These are phyloP conservation scores for Deinandra increscens DNA, from an alignment of 129 eudicot genomes.

Conservation along the genomic window DNA sequence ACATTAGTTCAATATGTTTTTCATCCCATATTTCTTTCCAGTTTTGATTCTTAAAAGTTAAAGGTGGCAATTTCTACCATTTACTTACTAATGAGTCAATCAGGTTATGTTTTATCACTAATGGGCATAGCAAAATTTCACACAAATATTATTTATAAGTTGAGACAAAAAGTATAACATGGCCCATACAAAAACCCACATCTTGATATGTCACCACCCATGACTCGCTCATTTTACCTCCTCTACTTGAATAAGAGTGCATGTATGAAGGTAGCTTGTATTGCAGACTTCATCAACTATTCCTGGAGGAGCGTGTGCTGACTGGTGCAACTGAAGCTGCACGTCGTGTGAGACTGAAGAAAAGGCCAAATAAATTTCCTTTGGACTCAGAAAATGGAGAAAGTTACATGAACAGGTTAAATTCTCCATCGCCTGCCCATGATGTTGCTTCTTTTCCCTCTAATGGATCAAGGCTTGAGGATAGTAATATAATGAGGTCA, in stretches of 20 bases:
- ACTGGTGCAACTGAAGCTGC: constrained; percentile 56
- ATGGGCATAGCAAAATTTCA: not conserved
- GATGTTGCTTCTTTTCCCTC: constrained; percentile 38
- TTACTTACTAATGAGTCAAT: not conserved
- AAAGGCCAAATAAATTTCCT: constrained; percentile 63
- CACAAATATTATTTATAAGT: not conserved
- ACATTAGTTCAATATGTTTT: constrained; percentile 8
- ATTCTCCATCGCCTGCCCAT: constrained; percentile 41
- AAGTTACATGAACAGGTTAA: constrained; percentile 73
- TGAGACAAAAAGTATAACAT: not conserved
- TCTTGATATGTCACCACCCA: not conserved
- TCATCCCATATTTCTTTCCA: constrained; percentile 11
- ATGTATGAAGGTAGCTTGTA: constrained; percentile 21
- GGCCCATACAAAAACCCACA: not conserved
- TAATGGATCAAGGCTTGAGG: constrained; percentile 41
- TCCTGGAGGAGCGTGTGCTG: constrained; percentile 84
- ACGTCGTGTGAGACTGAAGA: constrained; percentile 73
- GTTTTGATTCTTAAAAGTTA: not conserved
- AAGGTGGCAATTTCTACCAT: not conserved
- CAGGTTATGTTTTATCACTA: constrained; percentile 1
- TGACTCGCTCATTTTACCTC: not conserved
- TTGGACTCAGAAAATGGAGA: constrained; percentile 43
- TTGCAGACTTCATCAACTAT: constrained; percentile 82
- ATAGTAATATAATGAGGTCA: constrained; percentile 38
- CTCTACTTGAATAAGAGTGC: constrained; percentile 9